Percentiles rank a stretch among this genome's conserved stretches.
These are phyloP conservation scores for Pyrus communis DNA, from an alignment of 306 rosid genomes.

Conservation along the genomic window DNA sequence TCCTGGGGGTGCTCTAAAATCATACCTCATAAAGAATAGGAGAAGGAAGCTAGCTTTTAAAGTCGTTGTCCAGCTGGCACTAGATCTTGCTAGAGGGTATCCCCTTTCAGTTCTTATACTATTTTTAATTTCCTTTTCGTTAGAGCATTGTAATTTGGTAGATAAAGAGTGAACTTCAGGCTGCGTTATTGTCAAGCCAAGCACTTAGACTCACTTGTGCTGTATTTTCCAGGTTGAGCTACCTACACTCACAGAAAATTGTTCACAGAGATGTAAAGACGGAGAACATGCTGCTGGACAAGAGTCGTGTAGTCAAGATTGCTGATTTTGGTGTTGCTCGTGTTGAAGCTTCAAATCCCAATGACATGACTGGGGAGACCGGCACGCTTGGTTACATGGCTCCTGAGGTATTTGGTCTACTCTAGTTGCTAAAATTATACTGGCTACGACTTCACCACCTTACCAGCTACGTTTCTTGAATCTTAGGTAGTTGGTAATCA, in stretches of 20 bases:
- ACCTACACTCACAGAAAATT: slow-evolving; percentile 92
- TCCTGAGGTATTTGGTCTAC: slow-evolving; percentile 66
- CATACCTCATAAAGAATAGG: slow-evolving; percentile 84
- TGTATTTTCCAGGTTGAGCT: slow-evolving; percentile 65
- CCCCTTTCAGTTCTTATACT: background rate
- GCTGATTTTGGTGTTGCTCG: slow-evolving; percentile 99
- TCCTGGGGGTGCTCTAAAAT: slow-evolving; percentile 75
- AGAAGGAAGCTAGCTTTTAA: slow-evolving; percentile 87
- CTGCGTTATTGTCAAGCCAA: background rate
- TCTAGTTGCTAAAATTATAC: background rate
- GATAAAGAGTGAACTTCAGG: background rate
- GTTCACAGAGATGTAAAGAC: slow-evolving; percentile 98
- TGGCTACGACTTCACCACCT: background rate
- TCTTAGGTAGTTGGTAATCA: background rate
- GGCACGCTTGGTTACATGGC: slow-evolving; percentile 99
- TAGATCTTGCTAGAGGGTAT: slow-evolving; percentile 98
- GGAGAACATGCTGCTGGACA: slow-evolving; percentile 91
- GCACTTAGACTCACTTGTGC: slow-evolving; percentile 12
- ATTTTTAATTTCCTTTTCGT: background rate
- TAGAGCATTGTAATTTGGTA: slow-evolving; percentile 17
- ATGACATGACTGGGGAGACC: slow-evolving; percentile 99
- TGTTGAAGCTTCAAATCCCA: slow-evolving; percentile 98
- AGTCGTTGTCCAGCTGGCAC: slow-evolving; percentile 84
- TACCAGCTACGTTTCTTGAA: background rate
- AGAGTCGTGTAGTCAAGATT: slow-evolving; percentile 75